Evolutionary conservation across 164 flowering plant species (phyloP).

Genomic region (Kalanchoe fedtschenkoi): DNA sequence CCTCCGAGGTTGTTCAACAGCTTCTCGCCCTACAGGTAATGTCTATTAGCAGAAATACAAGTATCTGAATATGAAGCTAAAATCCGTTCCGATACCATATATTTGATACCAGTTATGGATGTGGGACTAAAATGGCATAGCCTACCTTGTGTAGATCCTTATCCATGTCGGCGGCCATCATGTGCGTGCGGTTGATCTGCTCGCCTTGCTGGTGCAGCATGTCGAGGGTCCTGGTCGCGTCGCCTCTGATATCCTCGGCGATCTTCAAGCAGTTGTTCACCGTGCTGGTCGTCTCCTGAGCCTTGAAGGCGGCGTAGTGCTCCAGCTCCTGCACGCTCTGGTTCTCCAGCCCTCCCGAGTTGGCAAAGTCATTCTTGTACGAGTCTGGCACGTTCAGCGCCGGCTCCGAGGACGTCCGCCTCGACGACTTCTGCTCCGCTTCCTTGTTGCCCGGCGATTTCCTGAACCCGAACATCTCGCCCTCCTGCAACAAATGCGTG

Average conservation of each 20-base stretch:
- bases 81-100: neutral
- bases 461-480: constrained; percentile 42
- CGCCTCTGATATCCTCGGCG: constrained; percentile 67
- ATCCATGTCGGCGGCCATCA: constrained; percentile 42
- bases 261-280: constrained; percentile 56
- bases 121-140: neutral
- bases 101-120: neutral
- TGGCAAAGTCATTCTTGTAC: constrained; percentile 1
- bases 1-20: constrained; percentile 88
- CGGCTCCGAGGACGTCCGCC: constrained; percentile 13
- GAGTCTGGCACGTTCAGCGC: constrained; percentile 9
- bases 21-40: constrained; percentile 55
- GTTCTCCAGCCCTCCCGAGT: constrained; percentile 1
- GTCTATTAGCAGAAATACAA: neutral
- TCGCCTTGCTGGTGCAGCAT: constrained; percentile 76
- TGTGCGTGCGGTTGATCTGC: constrained; percentile 65
- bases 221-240: constrained; percentile 55
- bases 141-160: constrained; percentile 60
- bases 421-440: no score
- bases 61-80: neutral
- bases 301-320: constrained; percentile 51
- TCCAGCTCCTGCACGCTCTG: constrained; percentile 52
- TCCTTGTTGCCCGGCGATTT: constrained; percentile 20
- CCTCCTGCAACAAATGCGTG: neutral
- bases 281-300: constrained; percentile 56